A percentile compares a stretch with the other conserved stretches of the same genome.
phyloP scores from a whole-genome alignment of 257 asterid genomes.

The Solanum appendiculatum region DNA sequence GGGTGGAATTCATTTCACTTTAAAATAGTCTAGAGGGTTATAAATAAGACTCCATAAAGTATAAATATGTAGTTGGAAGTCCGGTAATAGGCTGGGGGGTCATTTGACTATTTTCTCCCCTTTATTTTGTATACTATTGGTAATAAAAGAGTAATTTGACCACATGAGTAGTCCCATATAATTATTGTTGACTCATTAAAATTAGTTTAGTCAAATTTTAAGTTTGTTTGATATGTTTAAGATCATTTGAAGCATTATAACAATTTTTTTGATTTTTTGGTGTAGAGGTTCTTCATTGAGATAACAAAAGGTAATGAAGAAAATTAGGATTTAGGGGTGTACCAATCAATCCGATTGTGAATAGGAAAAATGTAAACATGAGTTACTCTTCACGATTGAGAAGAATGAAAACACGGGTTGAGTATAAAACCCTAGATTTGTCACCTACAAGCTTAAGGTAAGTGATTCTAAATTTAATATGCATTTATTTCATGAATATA shows the following conservation, averaged over 20 bases:
- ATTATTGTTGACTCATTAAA: background rate
- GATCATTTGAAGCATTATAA: background rate
- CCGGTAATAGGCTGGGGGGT: too few species aligned
- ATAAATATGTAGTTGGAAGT: too few species aligned
- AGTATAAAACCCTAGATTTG: too few species aligned
- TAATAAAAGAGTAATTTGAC: background rate
- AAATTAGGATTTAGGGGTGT: too few species aligned
- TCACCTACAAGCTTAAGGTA: too few species aligned
- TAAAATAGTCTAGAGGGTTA: background rate
- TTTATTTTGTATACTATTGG: too few species aligned
- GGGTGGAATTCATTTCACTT: background rate
- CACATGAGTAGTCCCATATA: background rate
- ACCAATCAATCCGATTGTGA: background rate
- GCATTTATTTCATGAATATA: too few species aligned
- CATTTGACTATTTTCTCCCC: too few species aligned
- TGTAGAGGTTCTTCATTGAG: background rate
- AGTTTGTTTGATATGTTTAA: background rate
- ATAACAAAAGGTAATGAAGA: background rate
- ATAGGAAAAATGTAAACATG: background rate
- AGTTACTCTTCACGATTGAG: too few species aligned
- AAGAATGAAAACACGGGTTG: too few species aligned
- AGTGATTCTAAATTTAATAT: too few species aligned
- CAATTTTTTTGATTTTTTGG: background rate
- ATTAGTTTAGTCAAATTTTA: background rate
- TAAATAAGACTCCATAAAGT: too few species aligned